A percentile compares a stretch with the other conserved stretches of the same genome.
Evolutionary conservation across 2,329 filamentous ascomycete species (phyloP).

Genomic region (Xylaria multiplex): DNA sequence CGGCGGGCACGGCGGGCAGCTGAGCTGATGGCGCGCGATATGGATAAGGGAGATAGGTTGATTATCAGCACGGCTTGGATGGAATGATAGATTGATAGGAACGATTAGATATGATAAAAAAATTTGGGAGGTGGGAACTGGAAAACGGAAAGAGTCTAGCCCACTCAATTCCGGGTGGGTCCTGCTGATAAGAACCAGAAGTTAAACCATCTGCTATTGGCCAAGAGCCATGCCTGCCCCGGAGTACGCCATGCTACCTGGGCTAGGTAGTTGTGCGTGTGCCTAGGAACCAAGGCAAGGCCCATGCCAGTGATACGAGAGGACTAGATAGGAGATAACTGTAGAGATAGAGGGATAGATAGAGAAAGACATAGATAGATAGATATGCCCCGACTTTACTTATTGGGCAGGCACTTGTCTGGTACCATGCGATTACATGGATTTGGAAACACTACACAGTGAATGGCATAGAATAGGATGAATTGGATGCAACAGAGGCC

Average conservation of each 20-base stretch:
- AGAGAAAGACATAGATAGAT: not conserved
- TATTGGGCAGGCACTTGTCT: slow-evolving; percentile 29
- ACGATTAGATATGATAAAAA: slow-evolving; percentile 45
- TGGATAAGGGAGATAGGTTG: slow-evolving; percentile 35
- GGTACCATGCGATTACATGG: slow-evolving; percentile 6
- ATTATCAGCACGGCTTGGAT: slow-evolving; percentile 28
- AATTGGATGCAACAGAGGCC: not conserved
- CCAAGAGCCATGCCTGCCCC: slow-evolving; percentile 2
- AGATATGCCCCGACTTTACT: slow-evolving; percentile 16
- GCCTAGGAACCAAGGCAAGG: slow-evolving; percentile 6
- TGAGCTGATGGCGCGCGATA: slow-evolving; percentile 36
- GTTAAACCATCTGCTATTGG: slow-evolving; percentile 27
- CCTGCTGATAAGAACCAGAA: slow-evolving; percentile 35
- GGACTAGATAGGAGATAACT: slow-evolving; percentile 14
- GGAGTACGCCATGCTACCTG: not conserved
- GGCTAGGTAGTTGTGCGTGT: slow-evolving; percentile 2
- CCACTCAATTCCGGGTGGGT: slow-evolving; percentile 29
- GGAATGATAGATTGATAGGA: slow-evolving; percentile 39
- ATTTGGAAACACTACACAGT: not conserved
- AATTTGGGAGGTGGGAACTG: slow-evolving; percentile 36
- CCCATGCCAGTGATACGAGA: slow-evolving; percentile 16
- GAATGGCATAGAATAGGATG: not conserved
- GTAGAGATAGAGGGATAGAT: not conserved
- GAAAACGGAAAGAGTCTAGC: slow-evolving; percentile 21
- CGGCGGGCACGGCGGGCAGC: slow-evolving; percentile 36